These are phyloP conservation scores for Daedalea quercina DNA, from an alignment of 768 basidiomycete genomes.

Conservation along the genomic window DNA sequence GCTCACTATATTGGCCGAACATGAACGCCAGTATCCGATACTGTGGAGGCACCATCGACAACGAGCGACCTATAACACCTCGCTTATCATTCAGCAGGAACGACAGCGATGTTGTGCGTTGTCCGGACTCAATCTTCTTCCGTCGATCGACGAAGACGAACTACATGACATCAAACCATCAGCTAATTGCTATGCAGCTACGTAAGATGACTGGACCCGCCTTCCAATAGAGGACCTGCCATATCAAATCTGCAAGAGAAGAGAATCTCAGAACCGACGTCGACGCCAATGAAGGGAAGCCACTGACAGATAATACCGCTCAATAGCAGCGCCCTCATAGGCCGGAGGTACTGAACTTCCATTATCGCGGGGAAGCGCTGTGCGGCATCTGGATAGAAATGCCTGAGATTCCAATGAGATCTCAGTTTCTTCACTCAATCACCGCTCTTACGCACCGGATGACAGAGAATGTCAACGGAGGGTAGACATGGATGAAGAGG, in stretches of 20 bases:
- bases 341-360: constrained; percentile 63
- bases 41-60: constrained; percentile 52
- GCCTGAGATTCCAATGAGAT: constrained; percentile 36
- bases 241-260: constrained; percentile 63
- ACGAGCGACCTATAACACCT: constrained; percentile 67
- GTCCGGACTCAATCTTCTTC: constrained; percentile 85
- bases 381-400: constrained; percentile 80
- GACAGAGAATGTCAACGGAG: constrained; percentile 85
- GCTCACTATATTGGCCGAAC: constrained; percentile 71
- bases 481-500: constrained; percentile 91
- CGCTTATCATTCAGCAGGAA: constrained; percentile 86
- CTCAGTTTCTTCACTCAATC: background rate
- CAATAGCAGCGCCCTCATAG: constrained; percentile 65
- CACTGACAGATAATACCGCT: constrained; percentile 78
- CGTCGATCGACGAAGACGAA: constrained; percentile 86
- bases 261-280: background rate
- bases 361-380: constrained; percentile 80
- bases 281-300: background rate
- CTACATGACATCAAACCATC: constrained; percentile 27
- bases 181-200: background rate
- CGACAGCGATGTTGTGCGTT: constrained; percentile 86
- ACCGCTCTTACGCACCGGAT: constrained; percentile 55
- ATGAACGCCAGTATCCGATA: constrained; percentile 75
- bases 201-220: constrained; percentile 25
- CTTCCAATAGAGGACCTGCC: constrained; percentile 96